A percentile compares a stretch with the other conserved stretches of the same genome.
These are phyloP conservation scores for Sordariomycetes sp. DNA, from an alignment of 2,329 filamentous ascomycete species.

Conservation along the genomic window DNA sequence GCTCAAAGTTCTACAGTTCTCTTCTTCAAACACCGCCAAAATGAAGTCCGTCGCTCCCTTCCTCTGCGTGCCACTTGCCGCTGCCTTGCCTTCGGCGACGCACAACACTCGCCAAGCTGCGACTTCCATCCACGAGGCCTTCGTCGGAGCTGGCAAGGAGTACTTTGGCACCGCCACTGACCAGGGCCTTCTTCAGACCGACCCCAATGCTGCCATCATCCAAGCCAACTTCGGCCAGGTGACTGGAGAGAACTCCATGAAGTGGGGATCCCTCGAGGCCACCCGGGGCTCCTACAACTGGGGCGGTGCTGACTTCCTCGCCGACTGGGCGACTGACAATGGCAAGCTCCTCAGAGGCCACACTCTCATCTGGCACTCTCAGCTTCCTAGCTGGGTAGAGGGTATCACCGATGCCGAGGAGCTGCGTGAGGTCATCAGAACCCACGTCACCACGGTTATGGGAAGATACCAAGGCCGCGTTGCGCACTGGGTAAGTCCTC, in stretches of 20 bases:
- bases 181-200: constrained; percentile 35
- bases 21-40: too few relatives aligned
- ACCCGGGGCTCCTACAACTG: constrained; percentile 44
- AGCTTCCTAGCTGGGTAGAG: constrained; percentile 49
- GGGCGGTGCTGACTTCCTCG: constrained; percentile 43
- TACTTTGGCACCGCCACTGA: constrained; percentile 54
- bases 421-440: constrained; percentile 45
- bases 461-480: constrained; percentile 53
- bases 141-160: constrained; percentile 42
- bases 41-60: constrained; percentile 19
- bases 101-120: constrained; percentile 27
- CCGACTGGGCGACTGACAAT: constrained; percentile 46
- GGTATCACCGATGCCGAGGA: constrained; percentile 40
- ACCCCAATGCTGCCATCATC: constrained; percentile 45
- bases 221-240: constrained; percentile 53
- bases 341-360: constrained; percentile 53
- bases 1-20: too few relatives aligned
- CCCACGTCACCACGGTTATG: constrained; percentile 49
- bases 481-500: constrained; percentile 34
- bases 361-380: constrained; percentile 56
- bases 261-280: constrained; percentile 52
- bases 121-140: constrained; percentile 40
- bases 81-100: constrained; percentile 21
- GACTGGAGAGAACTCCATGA: constrained; percentile 62
- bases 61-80: constrained; percentile 24